Conservation (phyloP, 2,329 filamentous ascomycete species). For the Claviceps africana region DNA sequence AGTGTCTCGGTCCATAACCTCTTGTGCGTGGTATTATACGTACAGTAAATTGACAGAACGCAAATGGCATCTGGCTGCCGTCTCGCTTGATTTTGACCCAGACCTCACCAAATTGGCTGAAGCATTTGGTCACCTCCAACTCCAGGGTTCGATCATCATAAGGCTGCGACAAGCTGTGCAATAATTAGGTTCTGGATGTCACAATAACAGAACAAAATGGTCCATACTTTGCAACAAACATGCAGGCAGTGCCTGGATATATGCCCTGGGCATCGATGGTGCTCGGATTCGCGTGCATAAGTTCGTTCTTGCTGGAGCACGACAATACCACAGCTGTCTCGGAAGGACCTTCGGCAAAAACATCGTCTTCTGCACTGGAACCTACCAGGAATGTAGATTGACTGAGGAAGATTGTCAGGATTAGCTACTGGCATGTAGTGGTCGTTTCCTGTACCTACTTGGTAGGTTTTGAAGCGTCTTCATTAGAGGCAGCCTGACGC, state of each 20-base stretch:
- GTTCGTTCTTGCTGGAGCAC: not conserved
- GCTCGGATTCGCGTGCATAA: conserved; percentile 2
- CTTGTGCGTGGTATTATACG: conserved; percentile 13
- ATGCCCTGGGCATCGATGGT: conserved; percentile 34
- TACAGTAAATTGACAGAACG: conserved; percentile 50
- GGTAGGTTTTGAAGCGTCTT: conserved; percentile 3
- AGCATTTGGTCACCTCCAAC: conserved; percentile 35
- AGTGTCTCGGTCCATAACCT: not conserved
- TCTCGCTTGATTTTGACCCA: conserved; percentile 53
- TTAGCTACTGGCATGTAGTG: not conserved
- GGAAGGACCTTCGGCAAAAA: conserved; percentile 6
- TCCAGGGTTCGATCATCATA: conserved; percentile 37
- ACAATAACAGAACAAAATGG: not conserved
- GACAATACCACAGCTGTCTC: conserved; percentile 1
- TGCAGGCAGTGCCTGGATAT: conserved; percentile 41
- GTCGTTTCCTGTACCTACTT: conserved; percentile 2
- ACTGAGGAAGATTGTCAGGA: not conserved
- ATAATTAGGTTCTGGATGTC: conserved; percentile 6
- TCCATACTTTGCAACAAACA: conserved; percentile 54
- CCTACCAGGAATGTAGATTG: conserved; percentile 8
- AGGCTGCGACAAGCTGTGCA: conserved; percentile 34
- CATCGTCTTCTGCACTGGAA: conserved; percentile 9
- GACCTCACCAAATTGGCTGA: conserved; percentile 40
- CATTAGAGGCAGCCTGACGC: conserved; percentile 5
- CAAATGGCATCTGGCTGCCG: conserved; percentile 43